Evolutionary conservation across 306 rosid species (phyloP).

Genomic region (Prunus salicina): DNA sequence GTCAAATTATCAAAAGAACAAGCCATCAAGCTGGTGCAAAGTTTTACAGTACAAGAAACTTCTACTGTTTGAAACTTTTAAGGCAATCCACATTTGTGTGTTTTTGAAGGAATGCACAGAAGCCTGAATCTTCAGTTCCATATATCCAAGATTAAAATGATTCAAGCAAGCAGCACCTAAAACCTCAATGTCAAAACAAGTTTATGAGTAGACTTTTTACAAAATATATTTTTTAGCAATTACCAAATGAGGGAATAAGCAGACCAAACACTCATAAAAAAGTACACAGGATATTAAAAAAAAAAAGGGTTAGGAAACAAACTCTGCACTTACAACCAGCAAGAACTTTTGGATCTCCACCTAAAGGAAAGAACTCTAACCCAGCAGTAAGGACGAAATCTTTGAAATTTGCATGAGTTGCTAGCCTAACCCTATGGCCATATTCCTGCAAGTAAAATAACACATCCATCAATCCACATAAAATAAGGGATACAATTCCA

Average conservation of each 20-base stretch:
- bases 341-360: conserved; percentile 98
- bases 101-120: neutral
- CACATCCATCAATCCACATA: conserved; percentile 24
- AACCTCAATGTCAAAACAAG: neutral
- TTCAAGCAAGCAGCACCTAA: neutral
- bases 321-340: conserved; percentile 82
- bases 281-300: conserved; percentile 16
- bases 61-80: neutral
- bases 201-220: neutral
- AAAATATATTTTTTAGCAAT: neutral
- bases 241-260: neutral
- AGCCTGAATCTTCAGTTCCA: neutral
- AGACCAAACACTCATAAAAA: neutral
- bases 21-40: no score
- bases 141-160: neutral
- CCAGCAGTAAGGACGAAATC: conserved; percentile 83
- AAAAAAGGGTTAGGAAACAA: conserved; percentile 13
- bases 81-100: neutral
- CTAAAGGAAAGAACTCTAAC: conserved; percentile 88
- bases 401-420: conserved; percentile 88
- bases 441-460: conserved; percentile 58
- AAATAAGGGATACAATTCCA: conserved; percentile 5
- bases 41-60: no score
- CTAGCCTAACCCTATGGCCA: conserved; percentile 93
- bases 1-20: no score